A percentile compares a stretch with the other conserved stretches of the same genome.
Evolutionary conservation across 371 early-diverging fungal species (phyloP).

Genomic region (Lichtheimia ornata): DNA sequence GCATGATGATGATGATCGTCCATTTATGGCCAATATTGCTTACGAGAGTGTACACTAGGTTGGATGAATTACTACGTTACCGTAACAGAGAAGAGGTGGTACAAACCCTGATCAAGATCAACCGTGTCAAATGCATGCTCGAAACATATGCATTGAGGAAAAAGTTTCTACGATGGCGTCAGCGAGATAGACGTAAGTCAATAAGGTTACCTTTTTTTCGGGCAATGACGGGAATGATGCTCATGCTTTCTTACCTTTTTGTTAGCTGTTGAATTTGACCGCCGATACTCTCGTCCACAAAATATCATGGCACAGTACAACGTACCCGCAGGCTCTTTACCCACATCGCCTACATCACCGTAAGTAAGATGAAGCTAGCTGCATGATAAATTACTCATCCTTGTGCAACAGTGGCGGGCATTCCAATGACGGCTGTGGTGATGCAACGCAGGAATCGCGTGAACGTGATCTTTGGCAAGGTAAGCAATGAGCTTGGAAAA

Average conservation of each 20-base stretch:
- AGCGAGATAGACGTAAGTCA: background rate
- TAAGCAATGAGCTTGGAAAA: background rate
- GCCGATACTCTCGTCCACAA: constrained; percentile 5
- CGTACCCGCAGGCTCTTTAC: constrained; percentile 3
- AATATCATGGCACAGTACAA: constrained; percentile 8
- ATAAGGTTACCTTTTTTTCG: background rate
- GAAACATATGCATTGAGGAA: constrained; percentile 45
- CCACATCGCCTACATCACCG: constrained; percentile 2
- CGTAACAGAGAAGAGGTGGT: constrained; percentile 47
- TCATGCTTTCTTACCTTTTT: too few species aligned
- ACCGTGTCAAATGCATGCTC: constrained; percentile 44
- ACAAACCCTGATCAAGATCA: constrained; percentile 42
- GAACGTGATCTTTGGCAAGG: constrained; percentile 12
- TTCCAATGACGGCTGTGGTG: background rate
- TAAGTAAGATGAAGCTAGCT: background rate
- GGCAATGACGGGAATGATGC: too few species aligned
- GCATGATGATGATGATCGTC: background rate
- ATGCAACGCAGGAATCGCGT: background rate
- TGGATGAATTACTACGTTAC: constrained; percentile 44
- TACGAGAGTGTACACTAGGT: constrained; percentile 17
- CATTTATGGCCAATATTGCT: too few species aligned
- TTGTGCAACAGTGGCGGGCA: background rate
- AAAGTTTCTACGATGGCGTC: constrained; percentile 38
- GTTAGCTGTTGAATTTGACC: constrained; percentile 4
- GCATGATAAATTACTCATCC: background rate